Evolutionary conservation across 345 rosid species (phyloP), one percentile per base, ranked within the genome.

Genomic region (Chamaenerion angustifolium): DNA sequence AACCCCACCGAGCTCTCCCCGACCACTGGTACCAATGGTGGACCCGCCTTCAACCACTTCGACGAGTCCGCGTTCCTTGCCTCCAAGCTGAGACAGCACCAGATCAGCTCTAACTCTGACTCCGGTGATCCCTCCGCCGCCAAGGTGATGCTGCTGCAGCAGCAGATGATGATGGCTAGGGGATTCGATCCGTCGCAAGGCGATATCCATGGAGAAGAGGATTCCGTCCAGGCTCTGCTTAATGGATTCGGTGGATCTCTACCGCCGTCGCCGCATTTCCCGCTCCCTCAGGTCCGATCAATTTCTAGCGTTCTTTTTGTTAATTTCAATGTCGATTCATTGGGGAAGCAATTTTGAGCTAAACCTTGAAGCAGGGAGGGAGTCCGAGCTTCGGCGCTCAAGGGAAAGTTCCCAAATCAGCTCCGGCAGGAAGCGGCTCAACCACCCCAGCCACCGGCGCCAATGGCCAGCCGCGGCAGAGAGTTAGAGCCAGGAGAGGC

Each of bases 401-500:
- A 37, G 67, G 62, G 49, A 52, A 70, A 19, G 67, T 50, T 45
- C 52, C 61, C 64, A 64, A 58, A 72, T 55, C 79, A 64, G 59
- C 64, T 52, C 74, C 66, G 59, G 69, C 31, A 56, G 79, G 63
- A 13, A 71, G 81, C 3, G 92, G 79, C 9, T 76, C 92, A 1
- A 35, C 31, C 41, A 1, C 56, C 53, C 27, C 43, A 6, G 68
- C 71, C 6, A 78, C 77, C 0, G 83, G 76, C 8, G 71, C 79
- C 14, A 71, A 86, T 8, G 74, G 71, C 9, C 92, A 81, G 47
- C 88, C 88, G 0, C 84, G 67, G 68, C 96, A 80, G 43, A 72
- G 90, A 54, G 82, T 82, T n/a, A 68, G 98, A 64, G 98, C 98
- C 16, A 64, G 96, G 57, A 76, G 98, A 70, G 98, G 98, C 52